A percentile compares a stretch with the other conserved stretches of the same genome.
phyloP scores from a whole-genome alignment of 169 alveolate species.

The Eimeria mitis region DNA sequence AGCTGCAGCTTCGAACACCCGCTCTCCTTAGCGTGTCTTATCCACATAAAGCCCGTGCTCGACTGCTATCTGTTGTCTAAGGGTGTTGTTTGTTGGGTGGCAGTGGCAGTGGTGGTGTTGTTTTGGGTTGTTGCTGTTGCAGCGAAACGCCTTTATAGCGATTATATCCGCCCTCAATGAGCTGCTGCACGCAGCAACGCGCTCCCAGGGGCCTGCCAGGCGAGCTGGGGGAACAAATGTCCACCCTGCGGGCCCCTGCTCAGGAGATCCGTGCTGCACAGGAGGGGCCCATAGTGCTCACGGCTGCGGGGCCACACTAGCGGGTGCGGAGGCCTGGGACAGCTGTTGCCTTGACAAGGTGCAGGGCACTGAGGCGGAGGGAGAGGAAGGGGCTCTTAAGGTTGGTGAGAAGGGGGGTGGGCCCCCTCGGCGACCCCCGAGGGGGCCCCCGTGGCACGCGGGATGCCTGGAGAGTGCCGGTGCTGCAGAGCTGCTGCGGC shows the following conservation, averaged over 20 bases:
- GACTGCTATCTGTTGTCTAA: background rate
- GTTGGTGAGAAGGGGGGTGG: background rate
- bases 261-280: background rate
- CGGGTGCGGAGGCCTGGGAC: background rate
- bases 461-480: conserved; percentile 22
- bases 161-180: conserved; percentile 38
- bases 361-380: background rate
- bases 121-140: background rate
- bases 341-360: background rate
- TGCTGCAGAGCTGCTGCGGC: conserved; percentile 32
- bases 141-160: conserved; percentile 46
- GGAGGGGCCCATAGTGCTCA: background rate
- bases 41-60: too few relatives aligned
- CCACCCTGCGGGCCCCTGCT: background rate
- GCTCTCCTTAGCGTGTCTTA: too few relatives aligned
- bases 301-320: background rate
- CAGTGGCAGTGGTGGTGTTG: background rate
- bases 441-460: background rate
- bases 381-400: background rate
- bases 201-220: background rate
- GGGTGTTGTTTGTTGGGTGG: background rate
- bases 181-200: conserved; percentile 38
- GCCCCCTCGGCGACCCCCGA: background rate
- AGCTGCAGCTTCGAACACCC: background rate
- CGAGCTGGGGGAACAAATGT: background rate